Evolutionary conservation across 2,329 filamentous ascomycete genomes (phyloP), one percentile per base, ranked within the genome.

Genomic region (Diplodia intermedia): DNA sequence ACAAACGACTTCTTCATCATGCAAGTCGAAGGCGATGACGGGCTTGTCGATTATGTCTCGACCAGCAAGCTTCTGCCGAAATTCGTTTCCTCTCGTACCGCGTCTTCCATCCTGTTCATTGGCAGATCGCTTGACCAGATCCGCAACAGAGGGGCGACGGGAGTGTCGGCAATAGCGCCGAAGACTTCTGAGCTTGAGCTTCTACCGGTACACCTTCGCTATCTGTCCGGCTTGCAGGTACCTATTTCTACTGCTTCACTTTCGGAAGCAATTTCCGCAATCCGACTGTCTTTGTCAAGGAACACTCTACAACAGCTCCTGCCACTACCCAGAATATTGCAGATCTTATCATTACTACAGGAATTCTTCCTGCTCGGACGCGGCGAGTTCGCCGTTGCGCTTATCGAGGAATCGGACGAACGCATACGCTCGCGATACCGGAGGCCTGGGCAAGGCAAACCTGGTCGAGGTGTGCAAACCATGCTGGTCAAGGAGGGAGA

Each of bases 91-190:
- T 78, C 86, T 0, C 82, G 89, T 4, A 91, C 92, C 1, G 93
- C 92, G 8, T 85, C 87, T 3, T 97, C 94, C 0, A 92, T 98
- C 77, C 82, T 97, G 5, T 97, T 97, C 75, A 90, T 97, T 70
- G 95, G 95, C 12, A 91, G 91, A 71, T 96, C 93, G 0, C 82
- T 98, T 56, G 93, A 96, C 72, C 92, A 97, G 71, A 90, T 97
- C 66, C 86, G 91, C 61, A 38, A 72, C 72, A 2, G 72, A 73
- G 54, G 72, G 75, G 49, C 68, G 14, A 40, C 29, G 6, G 57
- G 20, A 4, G 43, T 31, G 6, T 56, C 52, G 23, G 11, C 36
- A 26, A 56, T 54, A 14, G 69, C 75, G 14, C 72, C 75, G 31
- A 76, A 76, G 36, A 72, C 74, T 8, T 74, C 76, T 29, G 87